Conservation (phyloP, 1,284 basidiomycete species). For the Earliella scabrosa region DNA sequence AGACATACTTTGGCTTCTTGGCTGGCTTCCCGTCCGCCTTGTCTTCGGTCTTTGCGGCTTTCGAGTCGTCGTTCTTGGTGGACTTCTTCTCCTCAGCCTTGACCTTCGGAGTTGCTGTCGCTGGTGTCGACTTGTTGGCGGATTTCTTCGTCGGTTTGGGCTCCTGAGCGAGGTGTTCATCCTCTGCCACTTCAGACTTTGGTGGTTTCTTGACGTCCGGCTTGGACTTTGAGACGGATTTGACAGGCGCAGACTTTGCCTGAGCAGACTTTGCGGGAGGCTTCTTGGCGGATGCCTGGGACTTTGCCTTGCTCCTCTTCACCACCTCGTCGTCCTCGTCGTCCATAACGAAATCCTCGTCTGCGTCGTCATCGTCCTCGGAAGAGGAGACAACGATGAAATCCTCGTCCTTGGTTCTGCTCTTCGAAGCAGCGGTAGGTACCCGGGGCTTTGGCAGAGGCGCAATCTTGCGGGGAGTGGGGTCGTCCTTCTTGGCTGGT, state of each 20-base stretch:
- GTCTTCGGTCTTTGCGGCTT: conserved; percentile 13
- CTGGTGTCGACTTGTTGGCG: conserved; percentile 22
- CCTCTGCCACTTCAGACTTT: conserved; percentile 10
- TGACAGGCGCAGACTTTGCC: conserved; percentile 25
- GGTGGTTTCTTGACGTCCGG: conserved; percentile 22
- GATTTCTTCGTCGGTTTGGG: conserved; percentile 10
- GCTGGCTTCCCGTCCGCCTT: conserved; percentile 28
- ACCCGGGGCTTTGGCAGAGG: conserved; percentile 5
- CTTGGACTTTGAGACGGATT: conserved; percentile 25
- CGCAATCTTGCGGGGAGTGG: conserved; percentile 9
- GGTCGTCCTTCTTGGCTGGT: conserved; percentile 4
- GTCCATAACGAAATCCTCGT: conserved; percentile 30
- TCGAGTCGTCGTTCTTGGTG: neutral
- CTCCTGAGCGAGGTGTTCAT: too few species aligned
- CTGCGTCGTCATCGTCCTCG: conserved; percentile 27
- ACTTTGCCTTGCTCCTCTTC: conserved; percentile 31
- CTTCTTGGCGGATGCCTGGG: conserved; percentile 24
- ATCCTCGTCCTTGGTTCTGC: conserved; percentile 30
- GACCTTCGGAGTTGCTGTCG: conserved; percentile 26
- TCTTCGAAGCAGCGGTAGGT: conserved; percentile 16
- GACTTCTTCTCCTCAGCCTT: conserved; percentile 22
- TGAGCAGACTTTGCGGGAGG: conserved; percentile 22
- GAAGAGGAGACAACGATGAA: conserved; percentile 25
- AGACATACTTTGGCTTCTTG: conserved; percentile 42
- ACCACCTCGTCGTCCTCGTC: conserved; percentile 35